Evolutionary conservation across 768 basidiomycete genomes (phyloP).

Genomic region (Lyophyllum semitale): DNA sequence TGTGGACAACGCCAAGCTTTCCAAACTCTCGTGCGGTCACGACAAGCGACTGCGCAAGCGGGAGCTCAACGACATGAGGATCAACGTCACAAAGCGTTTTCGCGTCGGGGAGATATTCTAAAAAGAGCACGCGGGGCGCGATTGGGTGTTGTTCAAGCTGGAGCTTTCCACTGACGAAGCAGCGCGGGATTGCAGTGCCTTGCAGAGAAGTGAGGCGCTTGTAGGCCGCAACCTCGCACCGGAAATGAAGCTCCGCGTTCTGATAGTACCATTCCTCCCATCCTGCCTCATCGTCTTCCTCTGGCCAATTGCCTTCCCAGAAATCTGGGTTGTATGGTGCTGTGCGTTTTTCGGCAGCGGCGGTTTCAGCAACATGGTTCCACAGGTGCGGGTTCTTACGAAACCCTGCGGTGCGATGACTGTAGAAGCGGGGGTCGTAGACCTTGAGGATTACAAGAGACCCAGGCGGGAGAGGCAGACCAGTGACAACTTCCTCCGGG

Average conservation of each 20-base stretch:
- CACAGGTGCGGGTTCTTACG: neutral
- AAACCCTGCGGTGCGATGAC: neutral
- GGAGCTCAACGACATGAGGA: neutral
- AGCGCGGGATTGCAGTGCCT: neutral
- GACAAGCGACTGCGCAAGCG: neutral
- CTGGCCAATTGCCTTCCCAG: neutral
- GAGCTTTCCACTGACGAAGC: neutral
- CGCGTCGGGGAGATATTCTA: neutral
- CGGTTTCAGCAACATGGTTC: neutral
- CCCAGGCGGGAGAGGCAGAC: neutral
- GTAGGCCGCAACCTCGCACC: neutral
- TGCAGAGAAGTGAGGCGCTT: neutral
- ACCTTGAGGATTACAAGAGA: neutral
- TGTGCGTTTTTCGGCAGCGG: neutral
- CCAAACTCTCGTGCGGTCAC: neutral
- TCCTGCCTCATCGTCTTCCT: neutral
- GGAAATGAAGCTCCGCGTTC: neutral
- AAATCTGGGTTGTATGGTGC: neutral
- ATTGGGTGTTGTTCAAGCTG: neutral
- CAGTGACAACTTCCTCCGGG: too few species aligned
- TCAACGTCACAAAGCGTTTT: neutral
- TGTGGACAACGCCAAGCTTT: neutral
- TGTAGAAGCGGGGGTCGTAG: neutral
- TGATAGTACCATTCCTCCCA: neutral
- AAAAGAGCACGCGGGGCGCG: neutral